Conservation (phyloP, 2,329 filamentous ascomycete genomes). For the Ceratocystiopsis sp. region DNA sequence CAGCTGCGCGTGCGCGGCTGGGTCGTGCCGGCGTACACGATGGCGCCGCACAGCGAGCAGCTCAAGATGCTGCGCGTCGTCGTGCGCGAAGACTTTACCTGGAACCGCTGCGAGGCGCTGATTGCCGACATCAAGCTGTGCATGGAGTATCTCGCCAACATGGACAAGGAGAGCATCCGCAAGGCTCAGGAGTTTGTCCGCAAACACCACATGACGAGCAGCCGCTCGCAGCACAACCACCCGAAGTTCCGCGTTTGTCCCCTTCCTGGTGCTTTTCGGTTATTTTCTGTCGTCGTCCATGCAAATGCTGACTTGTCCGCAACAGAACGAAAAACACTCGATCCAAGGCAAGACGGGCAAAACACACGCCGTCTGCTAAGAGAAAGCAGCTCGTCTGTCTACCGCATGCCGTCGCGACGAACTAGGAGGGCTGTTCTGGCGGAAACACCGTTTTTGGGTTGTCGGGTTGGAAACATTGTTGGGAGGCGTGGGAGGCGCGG, state of each 20-base stretch:
- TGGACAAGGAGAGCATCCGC: conserved; percentile 56
- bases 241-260: conserved; percentile 25
- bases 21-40: conserved; percentile 93
- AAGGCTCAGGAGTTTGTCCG: conserved; percentile 50
- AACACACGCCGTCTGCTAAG: conserved; percentile 70
- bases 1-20: conserved; percentile 74
- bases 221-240: conserved; percentile 35
- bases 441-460: background rate
- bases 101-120: conserved; percentile 63
- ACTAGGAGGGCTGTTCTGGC: background rate
- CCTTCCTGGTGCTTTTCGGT: background rate
- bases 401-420: background rate
- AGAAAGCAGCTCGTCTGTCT: background rate
- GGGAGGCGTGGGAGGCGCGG: no score
- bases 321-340: conserved; percentile 63
- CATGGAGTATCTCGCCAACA: conserved; percentile 49
- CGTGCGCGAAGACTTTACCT: conserved; percentile 80
- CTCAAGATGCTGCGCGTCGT: conserved; percentile 89
- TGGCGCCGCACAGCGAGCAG: conserved; percentile 72
- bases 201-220: conserved; percentile 34
- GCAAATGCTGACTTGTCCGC: background rate
- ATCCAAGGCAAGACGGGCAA: conserved; percentile 82
- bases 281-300: background rate
- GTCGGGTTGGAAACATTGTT: no score
- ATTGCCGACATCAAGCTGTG: conserved; percentile 66